Evolutionary conservation across 495 filamentous ascomycete genomes (phyloP).

Genomic region (Podospora bellae-mahoneyi): DNA sequence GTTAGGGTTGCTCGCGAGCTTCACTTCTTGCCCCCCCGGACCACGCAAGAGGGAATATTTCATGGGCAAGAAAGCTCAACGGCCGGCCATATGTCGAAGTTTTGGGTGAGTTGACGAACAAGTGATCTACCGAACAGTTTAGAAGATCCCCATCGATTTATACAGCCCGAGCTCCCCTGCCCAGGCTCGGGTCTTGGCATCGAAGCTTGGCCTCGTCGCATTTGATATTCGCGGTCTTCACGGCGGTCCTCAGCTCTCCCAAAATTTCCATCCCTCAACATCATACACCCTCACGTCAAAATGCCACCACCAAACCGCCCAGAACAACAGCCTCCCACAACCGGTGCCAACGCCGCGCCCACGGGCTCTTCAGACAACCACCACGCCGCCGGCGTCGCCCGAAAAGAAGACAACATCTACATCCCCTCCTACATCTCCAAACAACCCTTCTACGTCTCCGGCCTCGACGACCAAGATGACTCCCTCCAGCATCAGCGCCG

Average conservation of each 20-base stretch:
- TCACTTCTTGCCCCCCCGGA: not conserved
- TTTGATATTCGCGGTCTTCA: not conserved
- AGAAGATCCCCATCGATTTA: too few relatives aligned
- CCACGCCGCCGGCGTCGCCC: conserved; percentile 43
- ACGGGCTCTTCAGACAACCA: conserved; percentile 1
- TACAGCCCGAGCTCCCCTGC: not conserved
- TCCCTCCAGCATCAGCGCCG: conserved; percentile 97
- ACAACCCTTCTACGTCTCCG: conserved; percentile 92
- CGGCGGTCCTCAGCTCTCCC: too few relatives aligned
- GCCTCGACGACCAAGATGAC: conserved; percentile 70
- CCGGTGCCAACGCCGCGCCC: conserved; percentile 14
- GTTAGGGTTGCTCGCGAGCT: not conserved
- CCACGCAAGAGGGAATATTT: not conserved
- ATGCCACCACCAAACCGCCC: conserved; percentile 23
- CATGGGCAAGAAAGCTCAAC: not conserved
- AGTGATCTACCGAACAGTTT: not conserved
- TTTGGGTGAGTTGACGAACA: not conserved
- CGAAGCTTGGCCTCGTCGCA: conserved; percentile 12
- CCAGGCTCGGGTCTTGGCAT: too few relatives aligned
- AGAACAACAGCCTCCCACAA: conserved; percentile 15
- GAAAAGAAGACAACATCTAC: conserved; percentile 92
- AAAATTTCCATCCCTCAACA: not conserved
- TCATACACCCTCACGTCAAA: not conserved
- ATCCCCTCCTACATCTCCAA: conserved; percentile 98
- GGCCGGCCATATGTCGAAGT: not conserved